Percentiles rank a stretch among this genome's conserved stretches.
phyloP scores from a whole-genome alignment of 1,139 yeast genomes.

The Ashbya aceris region DNA sequence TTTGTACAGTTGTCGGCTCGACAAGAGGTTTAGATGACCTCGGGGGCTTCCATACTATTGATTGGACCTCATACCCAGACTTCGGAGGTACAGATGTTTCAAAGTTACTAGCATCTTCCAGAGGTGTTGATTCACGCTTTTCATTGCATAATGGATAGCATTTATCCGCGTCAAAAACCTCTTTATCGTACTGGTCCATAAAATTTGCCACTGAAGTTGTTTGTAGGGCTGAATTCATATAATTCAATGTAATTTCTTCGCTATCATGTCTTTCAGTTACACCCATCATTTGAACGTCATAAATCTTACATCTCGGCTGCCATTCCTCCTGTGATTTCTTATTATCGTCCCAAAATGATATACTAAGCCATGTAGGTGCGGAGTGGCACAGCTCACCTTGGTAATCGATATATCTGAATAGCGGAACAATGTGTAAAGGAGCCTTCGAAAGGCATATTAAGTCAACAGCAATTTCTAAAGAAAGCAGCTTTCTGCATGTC shows the following conservation, averaged over 20 bases:
- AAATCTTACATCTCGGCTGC: conserved; percentile 89
- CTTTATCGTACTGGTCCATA: conserved; percentile 56
- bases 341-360: conserved; percentile 74
- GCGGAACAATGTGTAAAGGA: conserved; percentile 85
- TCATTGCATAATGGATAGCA: neutral
- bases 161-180: conserved; percentile 32
- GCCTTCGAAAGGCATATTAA: conserved; percentile 82
- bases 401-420: conserved; percentile 60
- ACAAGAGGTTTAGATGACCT: conserved; percentile 19
- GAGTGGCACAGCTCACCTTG: conserved; percentile 56
- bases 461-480: conserved; percentile 80
- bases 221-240: conserved; percentile 11
- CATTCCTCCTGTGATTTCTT: conserved; percentile 44
- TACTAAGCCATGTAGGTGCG: conserved; percentile 91
- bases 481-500: conserved; percentile 66
- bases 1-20: conserved; percentile 18
- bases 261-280: conserved; percentile 77
- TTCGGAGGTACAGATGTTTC: neutral
- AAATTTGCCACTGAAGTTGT: conserved; percentile 36
- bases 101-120: neutral
- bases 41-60: conserved; percentile 20
- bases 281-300: conserved; percentile 97
- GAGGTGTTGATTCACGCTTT: neutral
- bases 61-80: neutral
- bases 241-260: conserved; percentile 20